Percentiles rank a stretch among this genome's conserved stretches.
Evolutionary conservation across 1,139 yeast genomes (phyloP).

Genomic region (Hansenula lynferdii): DNA sequence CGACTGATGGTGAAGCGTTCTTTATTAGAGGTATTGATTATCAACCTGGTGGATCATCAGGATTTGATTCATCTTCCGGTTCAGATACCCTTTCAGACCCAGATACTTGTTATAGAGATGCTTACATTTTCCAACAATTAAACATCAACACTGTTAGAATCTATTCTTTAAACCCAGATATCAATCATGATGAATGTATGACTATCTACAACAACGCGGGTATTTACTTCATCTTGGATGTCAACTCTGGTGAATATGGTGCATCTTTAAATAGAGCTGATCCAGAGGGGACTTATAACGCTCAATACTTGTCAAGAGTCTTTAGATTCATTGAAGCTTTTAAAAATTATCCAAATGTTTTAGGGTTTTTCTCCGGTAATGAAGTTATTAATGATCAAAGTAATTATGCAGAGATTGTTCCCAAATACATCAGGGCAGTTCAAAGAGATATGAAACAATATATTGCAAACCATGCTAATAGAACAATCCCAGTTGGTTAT

Average conservation of each 20-base stretch:
- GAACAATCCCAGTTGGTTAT: conserved; percentile 87
- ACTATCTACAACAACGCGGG: conserved; percentile 82
- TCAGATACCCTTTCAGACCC: conserved; percentile 72
- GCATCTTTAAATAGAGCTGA: conserved; percentile 68
- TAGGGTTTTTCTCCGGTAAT: conserved; percentile 93
- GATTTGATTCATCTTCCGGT: conserved; percentile 33
- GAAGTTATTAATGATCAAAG: conserved; percentile 82
- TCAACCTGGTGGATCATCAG: conserved; percentile 72
- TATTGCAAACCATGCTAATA: conserved; percentile 59
- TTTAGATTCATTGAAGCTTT: conserved; percentile 81
- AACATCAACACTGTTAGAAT: conserved; percentile 70
- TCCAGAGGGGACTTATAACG: conserved; percentile 67
- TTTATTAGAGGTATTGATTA: conserved; percentile 61
- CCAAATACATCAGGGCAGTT: conserved; percentile 80
- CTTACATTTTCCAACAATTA: conserved; percentile 66
- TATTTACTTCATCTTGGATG: conserved; percentile 81
- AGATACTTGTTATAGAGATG: conserved; percentile 74
- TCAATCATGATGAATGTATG: conserved; percentile 88
- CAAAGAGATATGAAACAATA: conserved; percentile 88
- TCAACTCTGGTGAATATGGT: conserved; percentile 67
- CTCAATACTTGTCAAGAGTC: conserved; percentile 64
- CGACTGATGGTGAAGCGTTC: conserved; percentile 42
- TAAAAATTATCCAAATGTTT: conserved; percentile 72
- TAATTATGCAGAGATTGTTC: conserved; percentile 55
- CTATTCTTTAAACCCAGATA: conserved; percentile 72